Evolutionary conservation across 768 basidiomycete genomes (phyloP), one percentile per base, ranked within the genome.

Genomic region (Boletellus ananas): DNA sequence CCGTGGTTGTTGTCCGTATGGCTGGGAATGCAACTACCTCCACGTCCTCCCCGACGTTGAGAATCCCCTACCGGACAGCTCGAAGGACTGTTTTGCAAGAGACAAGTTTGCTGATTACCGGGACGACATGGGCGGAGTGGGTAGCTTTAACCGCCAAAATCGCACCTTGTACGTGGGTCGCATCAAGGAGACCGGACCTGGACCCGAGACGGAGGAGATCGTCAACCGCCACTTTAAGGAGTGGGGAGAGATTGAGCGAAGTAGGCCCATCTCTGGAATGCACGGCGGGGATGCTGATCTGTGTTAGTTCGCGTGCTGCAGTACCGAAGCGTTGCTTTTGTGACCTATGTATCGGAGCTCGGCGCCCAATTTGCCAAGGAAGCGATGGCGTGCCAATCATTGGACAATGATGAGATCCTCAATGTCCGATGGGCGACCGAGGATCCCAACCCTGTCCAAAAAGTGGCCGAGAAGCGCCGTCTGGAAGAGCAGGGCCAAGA

Each of bases 341-440:
- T 99, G 45, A 97, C 95, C 3, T 98, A 97, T 70, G 79, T 83
- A 38, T 79, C 79, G 21, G 95, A 99, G 65, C 64, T 87, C 43
- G 73, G 84, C 59, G 96, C 91, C 4, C 90, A 94, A 62, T 99
- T 99, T 65, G 96, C 96, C 16, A 96, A 96, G 66, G 96, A 99
- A 68, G 83, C 95, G 1, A 99, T 99, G 96, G 92, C 95, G 14
- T 94, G 94, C 69, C 96, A 99, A 70, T 94, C 90, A 16, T 77
- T 98, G 56, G 96, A 98, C 65, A 89, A 92, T 60, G 94, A 96
- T 65, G 96, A 99, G 63, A 94, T 97, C 53, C 79, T 98, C 52
- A 99, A 99, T 69, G 94, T 98, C 45, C 86, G 95, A 42, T 99
- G 96, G 96, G 96, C 96, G 33, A 98, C 95, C 0, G 95, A 96